These are phyloP conservation scores for Nannochloris sp. DNA, from an alignment of 139 green algal species.

Conservation along the genomic window DNA sequence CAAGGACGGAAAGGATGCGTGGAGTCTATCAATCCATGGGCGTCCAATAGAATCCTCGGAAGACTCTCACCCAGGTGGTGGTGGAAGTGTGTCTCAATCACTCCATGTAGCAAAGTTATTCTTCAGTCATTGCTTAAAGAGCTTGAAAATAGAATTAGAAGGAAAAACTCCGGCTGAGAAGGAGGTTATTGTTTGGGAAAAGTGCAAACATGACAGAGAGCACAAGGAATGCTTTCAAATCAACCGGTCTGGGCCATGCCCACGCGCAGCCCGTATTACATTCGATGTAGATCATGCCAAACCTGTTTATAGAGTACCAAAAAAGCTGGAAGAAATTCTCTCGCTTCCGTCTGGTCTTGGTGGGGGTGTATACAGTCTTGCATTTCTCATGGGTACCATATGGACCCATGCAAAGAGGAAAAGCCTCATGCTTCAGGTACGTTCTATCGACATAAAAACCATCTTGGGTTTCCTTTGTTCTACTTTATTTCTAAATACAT, in stretches of 20 bases:
- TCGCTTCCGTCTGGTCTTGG: not conserved
- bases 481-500: not conserved
- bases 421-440: slow-evolving; percentile 4
- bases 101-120: slow-evolving; percentile 1
- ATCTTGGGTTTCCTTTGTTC: not conserved
- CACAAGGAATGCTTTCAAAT: slow-evolving; percentile 14
- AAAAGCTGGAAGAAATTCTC: slow-evolving; percentile 10
- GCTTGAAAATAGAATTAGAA: slow-evolving; percentile 14
- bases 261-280: not conserved
- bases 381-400: slow-evolving; percentile 15
- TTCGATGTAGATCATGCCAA: slow-evolving; percentile 27
- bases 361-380: slow-evolving; percentile 2
- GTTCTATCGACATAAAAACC: not conserved
- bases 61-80: slow-evolving; percentile 5
- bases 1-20: not conserved
- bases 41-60: not conserved
- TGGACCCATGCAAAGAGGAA: slow-evolving; percentile 24
- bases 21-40: slow-evolving; percentile 3
- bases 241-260: not conserved
- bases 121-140: slow-evolving; percentile 23
- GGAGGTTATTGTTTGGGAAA: slow-evolving; percentile 15
- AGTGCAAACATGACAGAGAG: slow-evolving; percentile 17
- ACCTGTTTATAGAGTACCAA: slow-evolving; percentile 12
- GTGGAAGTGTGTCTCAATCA: not conserved
- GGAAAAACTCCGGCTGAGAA: not conserved